Conservation (phyloP, 139 green algal species). For the Chlamydomonas urium region DNA sequence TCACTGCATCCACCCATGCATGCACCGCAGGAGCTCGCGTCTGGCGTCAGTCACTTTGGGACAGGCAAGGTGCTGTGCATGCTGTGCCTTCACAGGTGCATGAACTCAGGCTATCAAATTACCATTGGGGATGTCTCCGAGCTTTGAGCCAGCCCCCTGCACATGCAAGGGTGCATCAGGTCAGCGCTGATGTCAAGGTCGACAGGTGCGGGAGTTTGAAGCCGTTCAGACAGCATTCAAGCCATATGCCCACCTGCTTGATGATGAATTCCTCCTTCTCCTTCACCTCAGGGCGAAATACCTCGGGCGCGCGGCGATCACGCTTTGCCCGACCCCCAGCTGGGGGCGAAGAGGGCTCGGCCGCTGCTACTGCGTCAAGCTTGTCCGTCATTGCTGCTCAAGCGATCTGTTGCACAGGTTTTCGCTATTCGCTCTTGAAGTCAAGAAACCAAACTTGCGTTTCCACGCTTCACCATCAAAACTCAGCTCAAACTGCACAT, state of each 20-base stretch:
- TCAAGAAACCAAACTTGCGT: neutral
- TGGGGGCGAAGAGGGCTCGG: neutral
- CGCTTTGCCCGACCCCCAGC: neutral
- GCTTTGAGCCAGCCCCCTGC: conserved; percentile 60
- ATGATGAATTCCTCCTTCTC: conserved; percentile 32
- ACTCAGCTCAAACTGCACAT: conserved; percentile 74
- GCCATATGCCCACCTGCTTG: conserved; percentile 22
- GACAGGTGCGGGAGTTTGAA: neutral
- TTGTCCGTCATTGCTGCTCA: neutral
- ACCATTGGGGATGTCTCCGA: conserved; percentile 75
- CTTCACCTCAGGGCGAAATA: conserved; percentile 12
- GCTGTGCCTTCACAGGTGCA: neutral
- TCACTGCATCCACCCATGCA: conserved; percentile 47
- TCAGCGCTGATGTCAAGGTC: neutral
- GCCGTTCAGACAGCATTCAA: neutral
- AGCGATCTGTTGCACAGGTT: neutral
- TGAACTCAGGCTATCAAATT: neutral
- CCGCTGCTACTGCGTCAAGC: neutral
- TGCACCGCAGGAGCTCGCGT: neutral
- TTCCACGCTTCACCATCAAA: neutral
- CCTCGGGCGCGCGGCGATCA: conserved; percentile 16
- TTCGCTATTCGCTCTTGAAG: neutral
- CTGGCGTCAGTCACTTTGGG: neutral
- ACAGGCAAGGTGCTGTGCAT: neutral
- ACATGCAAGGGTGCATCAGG: conserved; percentile 1